These are phyloP conservation scores for Gossypium raimondii DNA, from an alignment of 345 rosid genomes.

Conservation along the genomic window DNA sequence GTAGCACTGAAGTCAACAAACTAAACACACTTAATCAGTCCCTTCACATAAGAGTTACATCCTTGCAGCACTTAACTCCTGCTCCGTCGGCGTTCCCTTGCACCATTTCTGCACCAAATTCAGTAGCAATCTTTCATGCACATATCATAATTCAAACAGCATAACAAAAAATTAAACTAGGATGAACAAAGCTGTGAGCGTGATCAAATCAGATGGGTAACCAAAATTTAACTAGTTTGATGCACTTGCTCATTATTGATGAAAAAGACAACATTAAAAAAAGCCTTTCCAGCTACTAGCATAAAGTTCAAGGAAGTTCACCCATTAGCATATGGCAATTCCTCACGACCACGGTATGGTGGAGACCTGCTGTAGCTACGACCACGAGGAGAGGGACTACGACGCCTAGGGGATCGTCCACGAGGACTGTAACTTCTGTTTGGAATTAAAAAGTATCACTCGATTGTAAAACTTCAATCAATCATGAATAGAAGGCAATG, in stretches of 20 bases:
- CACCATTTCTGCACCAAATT: conserved; percentile 59
- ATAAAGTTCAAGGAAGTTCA: conserved; percentile 27
- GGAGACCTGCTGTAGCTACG: conserved; percentile 93
- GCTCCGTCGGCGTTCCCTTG: conserved; percentile 82
- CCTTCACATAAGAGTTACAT: conserved; percentile 22
- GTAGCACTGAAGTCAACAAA: conserved; percentile 52
- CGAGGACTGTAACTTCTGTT: conserved; percentile 88
- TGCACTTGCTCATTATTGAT: background rate
- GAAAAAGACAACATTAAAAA: background rate
- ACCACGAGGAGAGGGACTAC: conserved; percentile 77
- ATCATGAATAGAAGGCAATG: background rate
- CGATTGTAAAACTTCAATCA: background rate
- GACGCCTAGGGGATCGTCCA: conserved; percentile 79
- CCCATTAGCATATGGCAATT: conserved; percentile 88
- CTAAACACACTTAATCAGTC: conserved; percentile 50
- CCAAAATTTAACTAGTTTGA: background rate
- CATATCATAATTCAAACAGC: conserved; percentile 11
- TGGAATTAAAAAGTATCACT: conserved; percentile 5
- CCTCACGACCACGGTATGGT: conserved; percentile 71
- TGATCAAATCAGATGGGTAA: background rate
- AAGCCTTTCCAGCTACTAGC: background rate
- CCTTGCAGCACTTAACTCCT: conserved; percentile 58
- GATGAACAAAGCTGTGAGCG: background rate
- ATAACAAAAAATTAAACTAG: background rate
- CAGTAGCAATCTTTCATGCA: background rate